phyloP scores from a whole-genome alignment of 371 early-diverging fungal genomes.

The Zopfochytrium polystomum region DNA sequence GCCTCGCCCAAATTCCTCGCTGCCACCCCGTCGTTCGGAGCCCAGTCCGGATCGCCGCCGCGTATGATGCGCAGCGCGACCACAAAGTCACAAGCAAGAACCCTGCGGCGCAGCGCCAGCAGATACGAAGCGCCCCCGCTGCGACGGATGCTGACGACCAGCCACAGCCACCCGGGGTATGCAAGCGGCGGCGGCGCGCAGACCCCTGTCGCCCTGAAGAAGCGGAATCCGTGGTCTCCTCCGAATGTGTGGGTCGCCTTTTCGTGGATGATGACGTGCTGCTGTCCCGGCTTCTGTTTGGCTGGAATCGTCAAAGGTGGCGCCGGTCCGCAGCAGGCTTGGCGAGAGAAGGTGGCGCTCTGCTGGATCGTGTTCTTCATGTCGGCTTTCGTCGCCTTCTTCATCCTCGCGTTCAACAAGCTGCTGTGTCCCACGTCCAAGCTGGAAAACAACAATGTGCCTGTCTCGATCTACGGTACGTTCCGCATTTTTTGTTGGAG shows the following conservation, averaged over 20 bases:
- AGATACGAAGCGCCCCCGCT: too few relatives aligned
- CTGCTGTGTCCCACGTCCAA: not conserved
- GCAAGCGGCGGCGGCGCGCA: too few relatives aligned
- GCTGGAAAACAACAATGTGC: not conserved
- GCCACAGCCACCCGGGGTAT: too few relatives aligned
- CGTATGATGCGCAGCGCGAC: too few relatives aligned
- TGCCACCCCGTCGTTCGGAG: too few relatives aligned
- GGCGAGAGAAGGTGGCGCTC: conserved; percentile 48
- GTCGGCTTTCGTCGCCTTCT: conserved; percentile 21
- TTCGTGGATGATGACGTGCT: conserved; percentile 13
- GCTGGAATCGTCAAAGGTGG: conserved; percentile 2
- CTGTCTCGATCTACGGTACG: not conserved
- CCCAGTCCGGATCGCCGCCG: too few relatives aligned
- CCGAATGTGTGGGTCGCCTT: conserved; percentile 14
- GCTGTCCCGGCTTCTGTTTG: conserved; percentile 14
- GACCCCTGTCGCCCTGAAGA: too few relatives aligned
- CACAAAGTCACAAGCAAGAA: too few relatives aligned
- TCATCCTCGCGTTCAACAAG: not conserved
- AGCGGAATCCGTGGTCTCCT: conserved; percentile 6
- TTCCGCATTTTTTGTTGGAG: conserved; percentile 12
- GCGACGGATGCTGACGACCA: too few relatives aligned
- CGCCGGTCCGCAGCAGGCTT: conserved; percentile 36
- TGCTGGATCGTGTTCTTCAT: conserved; percentile 35
- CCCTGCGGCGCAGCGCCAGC: too few relatives aligned
- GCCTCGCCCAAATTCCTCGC: too few relatives aligned